Evolutionary conservation across 371 early-diverging fungal genomes (phyloP).

Genomic region (Syncephalis fuscata): DNA sequence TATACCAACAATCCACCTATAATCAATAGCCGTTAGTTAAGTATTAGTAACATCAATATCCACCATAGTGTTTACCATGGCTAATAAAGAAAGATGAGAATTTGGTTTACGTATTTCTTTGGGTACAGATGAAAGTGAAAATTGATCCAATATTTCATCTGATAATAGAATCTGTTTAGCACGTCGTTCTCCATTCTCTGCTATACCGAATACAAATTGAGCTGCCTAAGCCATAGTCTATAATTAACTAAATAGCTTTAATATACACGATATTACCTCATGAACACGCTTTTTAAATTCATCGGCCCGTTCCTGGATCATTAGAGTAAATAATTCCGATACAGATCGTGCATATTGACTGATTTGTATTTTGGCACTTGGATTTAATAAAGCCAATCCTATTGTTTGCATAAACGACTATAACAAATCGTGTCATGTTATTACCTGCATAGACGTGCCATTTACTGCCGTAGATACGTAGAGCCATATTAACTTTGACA

Average conservation of each 20-base stretch:
- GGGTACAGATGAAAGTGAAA: slow-evolving; percentile 74
- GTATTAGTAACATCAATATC: not conserved
- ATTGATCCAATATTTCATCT: slow-evolving; percentile 68
- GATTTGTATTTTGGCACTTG: slow-evolving; percentile 70
- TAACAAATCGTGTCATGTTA: not conserved
- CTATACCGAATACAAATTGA: slow-evolving; percentile 70
- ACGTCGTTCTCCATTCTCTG: slow-evolving; percentile 13
- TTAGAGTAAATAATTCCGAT: slow-evolving; percentile 75
- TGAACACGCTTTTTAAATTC: slow-evolving; percentile 61
- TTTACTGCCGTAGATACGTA: slow-evolving; percentile 85
- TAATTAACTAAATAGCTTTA: not conserved
- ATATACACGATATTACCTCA: slow-evolving; percentile 13
- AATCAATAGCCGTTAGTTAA: no score
- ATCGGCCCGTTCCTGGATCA: slow-evolving; percentile 73
- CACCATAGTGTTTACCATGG: slow-evolving; percentile 37
- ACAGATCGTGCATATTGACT: slow-evolving; percentile 78
- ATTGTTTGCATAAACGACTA: no score
- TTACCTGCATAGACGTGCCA: slow-evolving; percentile 93
- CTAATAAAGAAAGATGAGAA: slow-evolving; percentile 80
- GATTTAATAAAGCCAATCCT: slow-evolving; percentile 87
- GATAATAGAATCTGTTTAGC: slow-evolving; percentile 47
- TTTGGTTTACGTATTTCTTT: slow-evolving; percentile 60
- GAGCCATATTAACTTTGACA: slow-evolving; percentile 80
- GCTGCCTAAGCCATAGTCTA: slow-evolving; percentile 28
- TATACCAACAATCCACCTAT: slow-evolving; percentile 77